Conservation (phyloP, 129 eudicot genomes). For the Tagetes erecta region DNA sequence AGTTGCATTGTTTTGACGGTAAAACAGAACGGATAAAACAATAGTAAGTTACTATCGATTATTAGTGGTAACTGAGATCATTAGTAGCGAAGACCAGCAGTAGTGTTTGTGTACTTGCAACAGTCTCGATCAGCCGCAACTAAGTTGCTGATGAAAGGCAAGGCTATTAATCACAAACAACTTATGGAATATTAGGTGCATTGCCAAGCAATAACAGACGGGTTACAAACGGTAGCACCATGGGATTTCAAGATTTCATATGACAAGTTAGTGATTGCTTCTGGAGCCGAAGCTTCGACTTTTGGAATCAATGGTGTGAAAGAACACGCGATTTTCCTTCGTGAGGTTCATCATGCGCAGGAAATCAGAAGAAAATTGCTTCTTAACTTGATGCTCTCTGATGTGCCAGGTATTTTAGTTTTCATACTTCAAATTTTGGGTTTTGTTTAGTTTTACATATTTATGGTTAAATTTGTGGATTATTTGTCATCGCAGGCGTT, state of each 20-base stretch:
- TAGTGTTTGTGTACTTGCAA: too few relatives aligned
- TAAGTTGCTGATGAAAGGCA: too few relatives aligned
- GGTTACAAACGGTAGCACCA: slow-evolving; percentile 53
- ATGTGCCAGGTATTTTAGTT: slow-evolving; percentile 69
- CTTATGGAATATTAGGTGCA: slow-evolving; percentile 48
- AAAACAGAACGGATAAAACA: too few relatives aligned
- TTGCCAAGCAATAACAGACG: slow-evolving; percentile 75
- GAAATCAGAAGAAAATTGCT: slow-evolving; percentile 89
- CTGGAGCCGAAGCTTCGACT: slow-evolving; percentile 93
- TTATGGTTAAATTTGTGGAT: background rate
- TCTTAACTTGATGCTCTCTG: slow-evolving; percentile 86
- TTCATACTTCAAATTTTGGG: background rate
- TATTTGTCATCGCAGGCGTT: slow-evolving; percentile 46
- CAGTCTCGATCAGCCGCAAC: too few relatives aligned
- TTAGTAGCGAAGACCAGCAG: too few relatives aligned
- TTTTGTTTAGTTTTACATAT: background rate
- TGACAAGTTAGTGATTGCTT: slow-evolving; percentile 83
- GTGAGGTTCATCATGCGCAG: slow-evolving; percentile 97
- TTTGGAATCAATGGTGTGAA: slow-evolving; percentile 89
- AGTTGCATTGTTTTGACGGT: too few relatives aligned
- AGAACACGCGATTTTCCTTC: slow-evolving; percentile 87
- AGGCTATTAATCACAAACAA: background rate
- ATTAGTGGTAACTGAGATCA: too few relatives aligned
- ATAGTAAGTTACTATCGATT: too few relatives aligned
- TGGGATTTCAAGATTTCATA: slow-evolving; percentile 78